Evolutionary conservation across 2,329 filamentous ascomycete genomes (phyloP).

Genomic region (Lachnellula cervina): DNA sequence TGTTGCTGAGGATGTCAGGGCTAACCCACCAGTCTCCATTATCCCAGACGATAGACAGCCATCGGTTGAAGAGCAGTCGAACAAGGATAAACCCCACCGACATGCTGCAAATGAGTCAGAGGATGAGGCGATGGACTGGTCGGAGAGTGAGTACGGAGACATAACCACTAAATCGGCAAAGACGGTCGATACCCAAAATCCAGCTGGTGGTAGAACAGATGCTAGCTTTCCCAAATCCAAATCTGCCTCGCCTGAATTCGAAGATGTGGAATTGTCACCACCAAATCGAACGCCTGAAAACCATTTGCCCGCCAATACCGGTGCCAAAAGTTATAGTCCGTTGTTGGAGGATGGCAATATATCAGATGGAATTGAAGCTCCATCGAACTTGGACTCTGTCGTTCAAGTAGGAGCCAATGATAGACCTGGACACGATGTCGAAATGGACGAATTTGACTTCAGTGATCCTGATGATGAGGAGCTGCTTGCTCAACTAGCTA

Average conservation of each 20-base stretch:
- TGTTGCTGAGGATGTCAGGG: constrained; percentile 31
- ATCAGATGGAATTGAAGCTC: constrained; percentile 5
- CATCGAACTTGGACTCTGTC: constrained; percentile 17
- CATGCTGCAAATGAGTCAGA: constrained; percentile 7
- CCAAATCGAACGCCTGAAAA: not conserved
- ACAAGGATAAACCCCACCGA: not conserved
- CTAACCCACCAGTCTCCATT: constrained; percentile 20
- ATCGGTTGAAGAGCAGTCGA: not conserved
- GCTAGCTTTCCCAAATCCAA: constrained; percentile 21
- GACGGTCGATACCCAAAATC: not conserved
- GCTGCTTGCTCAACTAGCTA: constrained; percentile 76
- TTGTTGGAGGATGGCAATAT: constrained; percentile 25
- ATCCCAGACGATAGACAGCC: constrained; percentile 24
- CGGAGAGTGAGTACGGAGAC: constrained; percentile 44
- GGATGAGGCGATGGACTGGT: constrained; percentile 44
- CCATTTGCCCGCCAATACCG: not conserved
- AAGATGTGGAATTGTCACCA: constrained; percentile 41
- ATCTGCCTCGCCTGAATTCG: constrained; percentile 44
- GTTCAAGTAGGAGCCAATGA: constrained; percentile 16
- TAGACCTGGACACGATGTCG: constrained; percentile 26
- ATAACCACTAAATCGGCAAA: constrained; percentile 13
- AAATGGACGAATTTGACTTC: constrained; percentile 51
- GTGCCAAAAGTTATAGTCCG: constrained; percentile 15
- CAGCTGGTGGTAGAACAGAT: constrained; percentile 3
- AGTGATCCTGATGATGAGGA: constrained; percentile 92